A percentile compares a stretch with the other conserved stretches of the same genome.
These are phyloP conservation scores for Sanghuangporus baumii DNA, from an alignment of 1,284 basidiomycete species.

Conservation along the genomic window DNA sequence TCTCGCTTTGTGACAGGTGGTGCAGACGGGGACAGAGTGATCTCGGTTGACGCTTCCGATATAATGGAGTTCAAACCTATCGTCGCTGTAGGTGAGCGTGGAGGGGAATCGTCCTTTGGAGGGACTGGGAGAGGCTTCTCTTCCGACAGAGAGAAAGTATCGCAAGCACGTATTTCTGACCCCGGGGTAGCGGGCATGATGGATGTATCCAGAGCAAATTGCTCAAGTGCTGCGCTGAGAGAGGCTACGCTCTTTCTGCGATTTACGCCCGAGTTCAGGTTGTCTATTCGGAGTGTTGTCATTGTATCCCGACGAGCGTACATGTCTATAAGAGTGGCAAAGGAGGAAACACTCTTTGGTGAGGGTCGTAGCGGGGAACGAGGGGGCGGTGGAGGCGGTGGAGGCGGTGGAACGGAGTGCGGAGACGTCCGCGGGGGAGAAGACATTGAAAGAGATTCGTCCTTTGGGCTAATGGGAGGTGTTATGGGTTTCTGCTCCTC, in stretches of 20 bases:
- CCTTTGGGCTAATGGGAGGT: slow-evolving; percentile 14
- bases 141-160: slow-evolving; percentile 5
- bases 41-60: slow-evolving; percentile 12
- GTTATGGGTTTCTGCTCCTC: slow-evolving; percentile 8
- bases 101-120: slow-evolving; percentile 5
- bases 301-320: slow-evolving; percentile 16
- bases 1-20: slow-evolving; percentile 62
- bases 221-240: slow-evolving; percentile 5
- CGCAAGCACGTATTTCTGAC: background rate
- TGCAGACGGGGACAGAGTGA: slow-evolving; percentile 19
- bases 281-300: slow-evolving; percentile 1
- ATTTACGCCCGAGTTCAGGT: background rate
- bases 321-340: slow-evolving; percentile 13
- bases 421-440: slow-evolving; percentile 11
- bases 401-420: slow-evolving; percentile 5
- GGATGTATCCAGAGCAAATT: slow-evolving; percentile 3
- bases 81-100: slow-evolving; percentile 10
- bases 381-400: slow-evolving; percentile 15
- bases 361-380: slow-evolving; percentile 17
- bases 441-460: slow-evolving; percentile 8
- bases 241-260: slow-evolving; percentile 8
- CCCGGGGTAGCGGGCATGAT: slow-evolving; percentile 4
- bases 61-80: background rate
- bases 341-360: slow-evolving; percentile 15
- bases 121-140: slow-evolving; percentile 17